A percentile compares a stretch with the other conserved stretches of the same genome.
Conservation (phyloP, 164 flowering plant genomes). For the Chloranthus sessilifolius region DNA sequence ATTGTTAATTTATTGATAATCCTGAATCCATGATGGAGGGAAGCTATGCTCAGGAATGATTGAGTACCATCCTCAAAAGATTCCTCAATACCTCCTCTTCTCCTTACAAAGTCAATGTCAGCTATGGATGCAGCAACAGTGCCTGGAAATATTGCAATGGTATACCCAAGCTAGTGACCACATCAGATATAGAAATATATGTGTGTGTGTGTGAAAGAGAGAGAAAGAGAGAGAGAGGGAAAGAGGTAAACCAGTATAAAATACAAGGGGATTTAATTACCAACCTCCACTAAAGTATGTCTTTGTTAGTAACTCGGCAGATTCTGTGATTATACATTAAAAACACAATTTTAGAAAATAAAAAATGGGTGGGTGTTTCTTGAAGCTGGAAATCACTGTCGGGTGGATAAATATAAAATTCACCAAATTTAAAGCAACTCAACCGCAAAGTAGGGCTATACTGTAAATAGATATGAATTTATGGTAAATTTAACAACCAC, state of each 20-base stretch:
- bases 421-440: background rate
- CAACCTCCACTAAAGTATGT: slow-evolving; percentile 96
- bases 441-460: background rate
- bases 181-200: too few species aligned
- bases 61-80: slow-evolving; percentile 87
- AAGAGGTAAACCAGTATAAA: background rate
- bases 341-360: background rate
- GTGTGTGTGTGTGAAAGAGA: too few species aligned
- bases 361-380: too few species aligned
- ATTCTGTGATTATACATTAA: slow-evolving; percentile 42
- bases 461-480: background rate
- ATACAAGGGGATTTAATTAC: slow-evolving; percentile 9
- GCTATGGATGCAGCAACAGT: slow-evolving; percentile 96
- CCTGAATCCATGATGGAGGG: slow-evolving; percentile 72
- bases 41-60: slow-evolving; percentile 82
- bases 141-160: slow-evolving; percentile 37
- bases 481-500: background rate
- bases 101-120: slow-evolving; percentile 75
- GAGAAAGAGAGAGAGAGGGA: background rate
- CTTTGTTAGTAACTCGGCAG: slow-evolving; percentile 67
- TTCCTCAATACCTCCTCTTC: slow-evolving; percentile 71
- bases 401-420: too few species aligned
- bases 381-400: background rate
- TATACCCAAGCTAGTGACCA: slow-evolving; percentile 5
- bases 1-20: slow-evolving; percentile 54